A percentile compares a stretch with the other conserved stretches of the same genome.
These are phyloP conservation scores for Herpetomonas muscarum DNA, from an alignment of 208 protist genomes.

Conservation along the genomic window DNA sequence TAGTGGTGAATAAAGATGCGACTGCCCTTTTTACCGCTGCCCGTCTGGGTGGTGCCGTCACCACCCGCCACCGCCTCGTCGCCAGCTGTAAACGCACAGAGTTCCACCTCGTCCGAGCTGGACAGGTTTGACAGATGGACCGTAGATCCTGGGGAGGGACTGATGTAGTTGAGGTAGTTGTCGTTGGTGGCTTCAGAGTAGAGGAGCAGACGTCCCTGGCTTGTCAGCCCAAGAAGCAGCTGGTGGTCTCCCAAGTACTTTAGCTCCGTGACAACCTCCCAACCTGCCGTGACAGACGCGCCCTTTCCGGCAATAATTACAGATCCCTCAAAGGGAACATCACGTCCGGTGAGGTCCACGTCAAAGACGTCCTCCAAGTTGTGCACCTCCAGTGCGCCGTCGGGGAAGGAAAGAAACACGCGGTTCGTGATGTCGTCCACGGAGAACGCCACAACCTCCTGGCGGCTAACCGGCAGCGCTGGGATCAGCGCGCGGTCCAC, in stretches of 20 bases:
- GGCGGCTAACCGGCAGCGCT: slow-evolving; percentile 11
- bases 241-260: slow-evolving; percentile 38
- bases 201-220: slow-evolving; percentile 38
- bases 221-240: slow-evolving; percentile 40
- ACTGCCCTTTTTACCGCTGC: too few species aligned
- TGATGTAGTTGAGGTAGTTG: slow-evolving; percentile 10
- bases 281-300: too few species aligned
- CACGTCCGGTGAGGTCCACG: too few species aligned
- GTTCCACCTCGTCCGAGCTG: slow-evolving; percentile 53
- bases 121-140: slow-evolving; percentile 26
- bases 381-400: slow-evolving; percentile 40
- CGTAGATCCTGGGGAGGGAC: slow-evolving; percentile 12
- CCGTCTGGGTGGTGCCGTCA: too few species aligned
- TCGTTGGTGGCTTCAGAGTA: slow-evolving; percentile 29
- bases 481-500: slow-evolving; percentile 31
- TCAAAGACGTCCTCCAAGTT: slow-evolving; percentile 20
- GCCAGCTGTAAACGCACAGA: slow-evolving; percentile 45
- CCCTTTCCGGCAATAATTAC: too few species aligned
- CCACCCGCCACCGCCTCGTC: too few species aligned
- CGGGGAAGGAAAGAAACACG: slow-evolving; percentile 40
- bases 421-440: slow-evolving; percentile 54
- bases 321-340: too few species aligned
- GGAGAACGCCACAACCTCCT: slow-evolving; percentile 51
- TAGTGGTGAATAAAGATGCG: not conserved
- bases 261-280: slow-evolving; percentile 41